A percentile compares a stretch with the other conserved stretches of the same genome.
These are phyloP conservation scores for Guyanaporus albipodus DNA, from an alignment of 768 basidiomycete genomes.

Conservation along the genomic window DNA sequence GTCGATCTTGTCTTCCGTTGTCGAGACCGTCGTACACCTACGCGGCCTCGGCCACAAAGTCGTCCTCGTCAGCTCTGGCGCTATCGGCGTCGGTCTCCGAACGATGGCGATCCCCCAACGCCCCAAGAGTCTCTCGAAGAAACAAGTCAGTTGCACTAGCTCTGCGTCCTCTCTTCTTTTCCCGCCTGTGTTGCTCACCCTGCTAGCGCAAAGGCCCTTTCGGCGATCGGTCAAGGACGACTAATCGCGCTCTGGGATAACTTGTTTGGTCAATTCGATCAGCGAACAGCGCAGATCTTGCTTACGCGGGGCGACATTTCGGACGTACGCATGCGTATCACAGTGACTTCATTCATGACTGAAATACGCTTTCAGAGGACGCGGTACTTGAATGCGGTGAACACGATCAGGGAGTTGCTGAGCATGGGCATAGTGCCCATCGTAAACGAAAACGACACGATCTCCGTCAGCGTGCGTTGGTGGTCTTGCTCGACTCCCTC, in stretches of 20 bases:
- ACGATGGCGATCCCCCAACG: constrained; percentile 79
- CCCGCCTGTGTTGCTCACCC: constrained; percentile 12
- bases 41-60: constrained; percentile 85
- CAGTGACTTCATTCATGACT: background rate
- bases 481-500: background rate
- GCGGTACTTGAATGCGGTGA: constrained; percentile 93
- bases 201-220: constrained; percentile 67
- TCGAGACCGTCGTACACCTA: constrained; percentile 83
- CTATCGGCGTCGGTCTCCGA: constrained; percentile 94
- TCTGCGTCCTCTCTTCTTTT: too few relatives aligned
- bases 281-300: constrained; percentile 93
- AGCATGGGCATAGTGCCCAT: constrained; percentile 96
- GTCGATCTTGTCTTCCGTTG: constrained; percentile 85
- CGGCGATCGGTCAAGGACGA: constrained; percentile 95
- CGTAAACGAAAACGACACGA: constrained; percentile 98
- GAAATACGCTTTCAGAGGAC: constrained; percentile 59
- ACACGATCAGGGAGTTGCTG: constrained; percentile 88
- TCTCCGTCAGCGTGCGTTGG: constrained; percentile 86
- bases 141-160: constrained; percentile 72
- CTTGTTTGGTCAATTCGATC: constrained; percentile 88
- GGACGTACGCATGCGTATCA: constrained; percentile 55
- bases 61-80: constrained; percentile 93
- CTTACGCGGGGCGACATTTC: constrained; percentile 95
- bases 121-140: constrained; percentile 83
- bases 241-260: constrained; percentile 98